Conservation (phyloP, 1,284 basidiomycete species). For the Pseudozyma thailandica region DNA sequence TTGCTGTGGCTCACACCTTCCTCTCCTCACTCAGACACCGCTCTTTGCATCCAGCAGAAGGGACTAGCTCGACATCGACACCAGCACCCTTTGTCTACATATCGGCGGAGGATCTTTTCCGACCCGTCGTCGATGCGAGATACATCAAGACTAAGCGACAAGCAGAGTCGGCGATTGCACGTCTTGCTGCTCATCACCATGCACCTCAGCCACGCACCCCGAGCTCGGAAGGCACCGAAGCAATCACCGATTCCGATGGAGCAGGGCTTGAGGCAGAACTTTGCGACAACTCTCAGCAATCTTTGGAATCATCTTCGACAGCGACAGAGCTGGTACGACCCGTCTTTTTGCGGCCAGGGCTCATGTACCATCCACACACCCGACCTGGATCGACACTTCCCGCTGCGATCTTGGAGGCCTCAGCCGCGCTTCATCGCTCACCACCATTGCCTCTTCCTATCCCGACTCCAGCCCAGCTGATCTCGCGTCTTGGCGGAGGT, state of each 20-base stretch:
- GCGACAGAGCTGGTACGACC: constrained; percentile 25
- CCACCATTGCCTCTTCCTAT: constrained; percentile 71
- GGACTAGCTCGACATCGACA: constrained; percentile 3
- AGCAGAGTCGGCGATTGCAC: constrained; percentile 78
- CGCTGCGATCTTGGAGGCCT: constrained; percentile 82
- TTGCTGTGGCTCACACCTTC: constrained; percentile 67
- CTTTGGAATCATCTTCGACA: background rate
- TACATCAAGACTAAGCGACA: constrained; percentile 92
- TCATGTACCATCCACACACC: constrained; percentile 94
- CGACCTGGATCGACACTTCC: constrained; percentile 87
- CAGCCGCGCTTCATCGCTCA: constrained; percentile 52
- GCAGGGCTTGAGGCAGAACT: constrained; percentile 44
- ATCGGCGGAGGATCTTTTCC: constrained; percentile 91
- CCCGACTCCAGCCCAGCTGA: constrained; percentile 72
- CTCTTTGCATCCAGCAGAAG: constrained; percentile 7
- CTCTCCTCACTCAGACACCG: constrained; percentile 69
- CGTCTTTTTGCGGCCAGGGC: constrained; percentile 72
- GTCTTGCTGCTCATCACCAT: constrained; percentile 73
- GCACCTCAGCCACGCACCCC: constrained; percentile 78
- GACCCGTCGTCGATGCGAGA: constrained; percentile 82
- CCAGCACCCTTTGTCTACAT: constrained; percentile 83
- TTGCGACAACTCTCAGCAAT: constrained; percentile 11
- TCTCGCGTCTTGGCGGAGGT: constrained; percentile 24
- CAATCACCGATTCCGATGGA: constrained; percentile 44
- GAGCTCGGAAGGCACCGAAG: background rate